These are phyloP conservation scores for Phaeolepiota aurea DNA, from an alignment of 768 basidiomycete genomes.

Conservation along the genomic window DNA sequence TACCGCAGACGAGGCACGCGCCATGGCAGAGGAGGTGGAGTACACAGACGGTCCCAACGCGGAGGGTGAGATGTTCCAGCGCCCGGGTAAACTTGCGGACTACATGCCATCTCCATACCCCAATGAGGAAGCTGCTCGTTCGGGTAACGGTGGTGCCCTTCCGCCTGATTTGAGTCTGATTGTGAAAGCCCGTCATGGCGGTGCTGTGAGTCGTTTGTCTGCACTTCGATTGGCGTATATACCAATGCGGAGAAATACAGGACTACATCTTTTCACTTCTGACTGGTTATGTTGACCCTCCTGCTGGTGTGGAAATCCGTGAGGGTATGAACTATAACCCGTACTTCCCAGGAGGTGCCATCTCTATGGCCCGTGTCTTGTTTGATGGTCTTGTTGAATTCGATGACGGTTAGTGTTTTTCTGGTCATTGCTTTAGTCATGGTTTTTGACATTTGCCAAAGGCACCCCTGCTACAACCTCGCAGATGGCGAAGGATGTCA, in stretches of 20 bases:
- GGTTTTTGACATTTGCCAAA: constrained; percentile 15
- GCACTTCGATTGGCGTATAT: neutral
- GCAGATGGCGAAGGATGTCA: constrained; percentile 99
- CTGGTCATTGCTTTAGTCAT: neutral
- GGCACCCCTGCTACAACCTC: constrained; percentile 94
- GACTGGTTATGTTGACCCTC: constrained; percentile 95
- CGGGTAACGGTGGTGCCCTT: constrained; percentile 88
- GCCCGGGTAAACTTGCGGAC: constrained; percentile 97
- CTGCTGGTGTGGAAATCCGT: constrained; percentile 89
- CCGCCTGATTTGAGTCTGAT: constrained; percentile 98
- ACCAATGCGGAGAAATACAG: constrained; percentile 37
- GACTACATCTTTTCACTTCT: constrained; percentile 97
- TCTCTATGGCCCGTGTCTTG: constrained; percentile 95
- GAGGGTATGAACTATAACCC: constrained; percentile 99
- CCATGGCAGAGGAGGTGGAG: constrained; percentile 94
- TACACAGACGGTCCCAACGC: constrained; percentile 94
- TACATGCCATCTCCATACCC: constrained; percentile 94
- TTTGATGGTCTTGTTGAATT: constrained; percentile 97
- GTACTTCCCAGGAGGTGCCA: constrained; percentile 98
- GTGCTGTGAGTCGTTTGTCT: constrained; percentile 57
- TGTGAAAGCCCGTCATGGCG: constrained; percentile 96
- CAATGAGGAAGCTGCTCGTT: constrained; percentile 95
- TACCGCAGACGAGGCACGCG: constrained; percentile 81
- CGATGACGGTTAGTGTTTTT: constrained; percentile 64
- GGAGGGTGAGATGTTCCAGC: constrained; percentile 96